A percentile compares a stretch with the other conserved stretches of the same genome.
Conservation (phyloP, 495 filamentous ascomycete genomes). For the Daldinia concentrica region DNA sequence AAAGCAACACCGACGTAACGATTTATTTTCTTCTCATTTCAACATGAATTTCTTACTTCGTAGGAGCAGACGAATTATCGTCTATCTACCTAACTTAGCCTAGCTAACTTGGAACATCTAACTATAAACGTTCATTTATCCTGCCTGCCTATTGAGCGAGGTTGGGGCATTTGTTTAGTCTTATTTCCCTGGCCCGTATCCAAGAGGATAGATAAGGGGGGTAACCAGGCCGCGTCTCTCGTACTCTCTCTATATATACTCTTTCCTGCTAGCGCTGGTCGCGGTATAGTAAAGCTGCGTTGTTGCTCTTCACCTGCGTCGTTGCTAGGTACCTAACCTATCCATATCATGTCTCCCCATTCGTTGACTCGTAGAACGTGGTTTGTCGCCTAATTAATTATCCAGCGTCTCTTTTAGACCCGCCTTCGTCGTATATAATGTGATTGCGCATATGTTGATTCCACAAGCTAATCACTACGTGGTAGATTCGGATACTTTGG, state of each 20-base stretch:
- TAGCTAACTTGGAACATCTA: neutral
- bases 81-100: neutral
- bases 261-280: neutral
- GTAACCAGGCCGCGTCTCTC: neutral
- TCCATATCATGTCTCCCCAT: neutral
- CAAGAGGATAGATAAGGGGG: neutral
- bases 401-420: neutral
- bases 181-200: neutral
- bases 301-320: neutral
- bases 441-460: neutral
- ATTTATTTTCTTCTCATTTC: neutral
- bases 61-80: neutral
- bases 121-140: neutral
- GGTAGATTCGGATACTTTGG: constrained; percentile 16
- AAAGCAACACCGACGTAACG: neutral
- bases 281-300: neutral
- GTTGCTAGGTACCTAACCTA: neutral
- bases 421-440: neutral
- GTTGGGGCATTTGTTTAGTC: neutral
- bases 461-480: neutral
- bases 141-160: neutral
- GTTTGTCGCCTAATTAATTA: neutral
- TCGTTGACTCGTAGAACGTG: neutral
- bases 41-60: neutral
- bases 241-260: neutral